phyloP scores from a whole-genome alignment of 108 stramenopile genomes.

The Cyclotella cryptica region DNA sequence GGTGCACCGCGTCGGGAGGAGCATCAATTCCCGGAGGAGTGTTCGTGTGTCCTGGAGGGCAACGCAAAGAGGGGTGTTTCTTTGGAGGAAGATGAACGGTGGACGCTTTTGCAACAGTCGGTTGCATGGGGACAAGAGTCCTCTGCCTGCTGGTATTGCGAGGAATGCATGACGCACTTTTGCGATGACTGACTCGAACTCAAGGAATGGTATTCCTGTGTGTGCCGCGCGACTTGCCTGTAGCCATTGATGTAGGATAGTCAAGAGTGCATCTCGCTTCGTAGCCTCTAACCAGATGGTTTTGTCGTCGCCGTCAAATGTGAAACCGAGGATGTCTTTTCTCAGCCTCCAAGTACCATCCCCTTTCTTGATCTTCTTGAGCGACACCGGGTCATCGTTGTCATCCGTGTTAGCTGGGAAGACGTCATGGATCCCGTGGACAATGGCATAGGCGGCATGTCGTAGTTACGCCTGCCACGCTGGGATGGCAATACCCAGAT shows the following conservation, averaged over 20 bases:
- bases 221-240: background rate
- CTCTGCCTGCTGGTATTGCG: too few species aligned
- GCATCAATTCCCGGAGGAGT: background rate
- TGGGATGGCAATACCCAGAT: background rate
- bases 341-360: background rate
- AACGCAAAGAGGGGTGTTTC: background rate
- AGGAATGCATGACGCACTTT: slow-evolving; percentile 18
- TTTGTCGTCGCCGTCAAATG: slow-evolving; percentile 5
- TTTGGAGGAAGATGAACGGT: background rate
- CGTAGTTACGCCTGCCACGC: background rate
- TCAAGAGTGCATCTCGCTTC: background rate
- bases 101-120: background rate
- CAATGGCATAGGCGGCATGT: background rate
- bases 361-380: slow-evolving; percentile 3
- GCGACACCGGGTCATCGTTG: slow-evolving; percentile 32
- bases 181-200: background rate
- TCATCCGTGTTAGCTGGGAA: slow-evolving; percentile 2
- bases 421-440: slow-evolving; percentile 19
- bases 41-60: background rate
- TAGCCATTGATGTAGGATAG: background rate
- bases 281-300: too few species aligned
- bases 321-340: background rate
- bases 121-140: too few species aligned
- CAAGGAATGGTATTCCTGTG: slow-evolving; percentile 10
- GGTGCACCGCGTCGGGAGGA: slow-evolving; percentile 2